Conservation (phyloP, 768 basidiomycete species). For the Polyporus arcularius region DNA sequence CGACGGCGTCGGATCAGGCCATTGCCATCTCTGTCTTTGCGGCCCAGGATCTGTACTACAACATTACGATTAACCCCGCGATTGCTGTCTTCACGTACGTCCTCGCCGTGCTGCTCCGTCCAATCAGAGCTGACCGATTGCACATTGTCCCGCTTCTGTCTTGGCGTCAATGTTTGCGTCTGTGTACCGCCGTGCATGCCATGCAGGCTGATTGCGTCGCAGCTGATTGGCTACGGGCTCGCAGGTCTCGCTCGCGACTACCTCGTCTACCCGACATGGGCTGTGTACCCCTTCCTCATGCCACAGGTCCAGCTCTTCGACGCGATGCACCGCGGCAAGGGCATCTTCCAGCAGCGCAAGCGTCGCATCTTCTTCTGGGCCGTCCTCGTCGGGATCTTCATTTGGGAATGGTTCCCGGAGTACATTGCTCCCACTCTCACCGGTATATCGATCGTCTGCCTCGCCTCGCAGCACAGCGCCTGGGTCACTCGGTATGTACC, state of each 20-base stretch:
- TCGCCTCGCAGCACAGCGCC: conserved; percentile 48
- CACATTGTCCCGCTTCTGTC: background rate
- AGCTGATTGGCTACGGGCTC: conserved; percentile 33
- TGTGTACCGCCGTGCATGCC: too few species aligned
- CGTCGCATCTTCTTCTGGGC: conserved; percentile 36
- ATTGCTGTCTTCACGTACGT: conserved; percentile 35
- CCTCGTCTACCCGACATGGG: conserved; percentile 53
- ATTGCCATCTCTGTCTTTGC: conserved; percentile 29
- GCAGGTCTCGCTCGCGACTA: conserved; percentile 45
- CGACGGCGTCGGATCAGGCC: conserved; percentile 28
- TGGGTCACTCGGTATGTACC: conserved; percentile 42
- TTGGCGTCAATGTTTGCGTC: too few species aligned
- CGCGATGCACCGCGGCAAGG: conserved; percentile 43
- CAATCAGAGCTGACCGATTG: background rate
- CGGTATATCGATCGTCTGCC: conserved; percentile 60
- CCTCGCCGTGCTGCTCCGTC: background rate
- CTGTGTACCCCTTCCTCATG: conserved; percentile 43
- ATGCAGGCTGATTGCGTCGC: conserved; percentile 26
- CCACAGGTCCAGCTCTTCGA: conserved; percentile 46
- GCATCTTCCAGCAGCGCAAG: conserved; percentile 36
- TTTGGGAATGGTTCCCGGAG: conserved; percentile 46
- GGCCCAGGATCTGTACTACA: conserved; percentile 35
- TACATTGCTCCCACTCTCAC: conserved; percentile 45
- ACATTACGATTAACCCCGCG: conserved; percentile 31
- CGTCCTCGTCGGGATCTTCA: conserved; percentile 39